Evolutionary conservation across 768 basidiomycete genomes (phyloP).

Genomic region (Dentipellis fragilis): DNA sequence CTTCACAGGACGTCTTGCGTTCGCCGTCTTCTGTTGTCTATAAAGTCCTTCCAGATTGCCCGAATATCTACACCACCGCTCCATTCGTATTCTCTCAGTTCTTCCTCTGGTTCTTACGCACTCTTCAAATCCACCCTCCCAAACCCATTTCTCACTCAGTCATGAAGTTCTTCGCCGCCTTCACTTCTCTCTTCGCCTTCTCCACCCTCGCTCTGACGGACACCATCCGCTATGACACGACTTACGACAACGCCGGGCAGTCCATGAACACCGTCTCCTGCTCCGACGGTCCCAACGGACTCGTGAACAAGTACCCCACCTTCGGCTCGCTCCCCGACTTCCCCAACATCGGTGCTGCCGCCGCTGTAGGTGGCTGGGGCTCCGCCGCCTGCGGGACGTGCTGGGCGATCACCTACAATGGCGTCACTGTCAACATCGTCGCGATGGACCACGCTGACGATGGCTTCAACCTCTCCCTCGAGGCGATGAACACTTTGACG

Average conservation of each 20-base stretch:
- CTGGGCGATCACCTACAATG: constrained; percentile 20
- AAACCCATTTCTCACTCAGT: background rate
- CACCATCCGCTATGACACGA: background rate
- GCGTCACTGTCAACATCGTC: constrained; percentile 14
- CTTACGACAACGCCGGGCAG: constrained; percentile 2
- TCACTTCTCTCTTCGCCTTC: background rate
- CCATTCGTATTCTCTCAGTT: background rate
- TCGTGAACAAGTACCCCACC: constrained; percentile 9
- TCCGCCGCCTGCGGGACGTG: constrained; percentile 23
- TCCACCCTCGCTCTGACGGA: background rate
- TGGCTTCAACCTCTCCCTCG: constrained; percentile 39
- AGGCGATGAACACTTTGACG: constrained; percentile 48
- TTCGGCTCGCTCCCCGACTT: constrained; percentile 11
- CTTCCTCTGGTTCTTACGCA: background rate
- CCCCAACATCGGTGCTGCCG: constrained; percentile 15
- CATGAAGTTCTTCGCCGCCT: background rate
- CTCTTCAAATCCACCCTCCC: background rate
- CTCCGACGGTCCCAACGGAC: constrained; percentile 15
- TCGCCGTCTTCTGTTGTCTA: background rate
- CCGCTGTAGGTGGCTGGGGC: constrained; percentile 21
- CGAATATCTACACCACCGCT: background rate
- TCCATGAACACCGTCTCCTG: constrained; percentile 12
- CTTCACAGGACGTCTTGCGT: background rate
- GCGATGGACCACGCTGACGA: constrained; percentile 20
- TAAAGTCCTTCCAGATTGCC: background rate